Percentiles rank a stretch among this genome's conserved stretches.
Evolutionary conservation across 345 rosid genomes (phyloP).

Genomic region (Pseudoturritis turrita): DNA sequence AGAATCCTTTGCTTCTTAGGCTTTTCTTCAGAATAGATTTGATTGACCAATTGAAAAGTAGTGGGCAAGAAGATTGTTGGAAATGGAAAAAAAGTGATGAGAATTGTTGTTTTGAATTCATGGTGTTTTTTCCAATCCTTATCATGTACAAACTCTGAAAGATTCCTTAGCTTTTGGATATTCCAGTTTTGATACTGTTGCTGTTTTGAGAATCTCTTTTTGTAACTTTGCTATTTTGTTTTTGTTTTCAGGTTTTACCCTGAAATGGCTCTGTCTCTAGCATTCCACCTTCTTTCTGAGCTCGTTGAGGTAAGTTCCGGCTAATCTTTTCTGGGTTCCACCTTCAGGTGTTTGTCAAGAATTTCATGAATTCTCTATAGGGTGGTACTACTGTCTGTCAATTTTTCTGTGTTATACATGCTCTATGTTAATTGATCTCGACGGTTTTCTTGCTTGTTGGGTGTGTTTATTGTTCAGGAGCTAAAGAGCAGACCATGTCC

Average conservation of each 20-base stretch:
- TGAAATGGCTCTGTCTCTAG: conserved; percentile 69
- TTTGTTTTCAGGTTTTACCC: conserved; percentile 64
- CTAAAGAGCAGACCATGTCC: conserved; percentile 64
- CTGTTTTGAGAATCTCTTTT: conserved; percentile 14
- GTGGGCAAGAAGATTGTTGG: background rate
- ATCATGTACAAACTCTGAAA: background rate
- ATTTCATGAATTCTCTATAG: background rate
- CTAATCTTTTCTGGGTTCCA: background rate
- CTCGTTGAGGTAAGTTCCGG: conserved; percentile 61
- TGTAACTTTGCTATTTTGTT: background rate
- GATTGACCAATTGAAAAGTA: background rate
- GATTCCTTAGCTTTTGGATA: conserved; percentile 1
- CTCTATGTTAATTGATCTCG: background rate
- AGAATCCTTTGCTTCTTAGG: background rate
- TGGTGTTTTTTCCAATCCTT: background rate
- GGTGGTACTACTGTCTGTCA: background rate
- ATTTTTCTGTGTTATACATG: background rate
- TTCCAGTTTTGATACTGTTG: conserved; percentile 9
- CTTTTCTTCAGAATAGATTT: background rate
- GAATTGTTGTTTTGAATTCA: background rate
- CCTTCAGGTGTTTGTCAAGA: background rate
- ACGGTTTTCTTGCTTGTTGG: background rate
- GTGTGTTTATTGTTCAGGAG: conserved; percentile 39
- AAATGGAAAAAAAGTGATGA: background rate
- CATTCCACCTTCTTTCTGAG: conserved; percentile 59